Base-by-base conservation (phyloP, 2,329 filamentous ascomycete species). In the Dactylella cylindrospora region DNA sequence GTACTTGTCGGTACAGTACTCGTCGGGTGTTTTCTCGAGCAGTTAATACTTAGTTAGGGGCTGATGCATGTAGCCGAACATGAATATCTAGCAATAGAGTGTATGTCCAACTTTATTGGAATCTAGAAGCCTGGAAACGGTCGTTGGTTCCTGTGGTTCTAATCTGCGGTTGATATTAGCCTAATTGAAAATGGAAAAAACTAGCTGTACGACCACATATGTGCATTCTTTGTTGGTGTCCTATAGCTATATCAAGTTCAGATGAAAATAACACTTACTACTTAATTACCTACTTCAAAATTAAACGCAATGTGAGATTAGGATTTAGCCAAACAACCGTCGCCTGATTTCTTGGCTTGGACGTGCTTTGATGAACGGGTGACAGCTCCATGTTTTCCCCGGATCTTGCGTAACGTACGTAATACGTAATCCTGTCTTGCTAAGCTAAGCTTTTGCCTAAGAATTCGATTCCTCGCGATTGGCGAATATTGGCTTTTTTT, bases 21-120 rank as follows among this genome's bases (percentile, higher is more conserved):
- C n/a, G 12, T 4, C 22, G 12, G 15, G 33, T 12, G 22, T 4
- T 6, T 38, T 38, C 15, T 3, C 15, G 3, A 12, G 12, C 12
- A 32, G 26, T 49, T 36, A 44, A 50, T 36, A 35, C 55, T 22
- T 52, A 23, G 46, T 36, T 47, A 35, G 29, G 31, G 41, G 47
- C n/a, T 15, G 13, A 20, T 31, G 47, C 36, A 61, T 61, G 52
- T 61, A 61, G 55, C 47, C 55, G 44, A 20, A n/a, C n/a, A n/a
- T n/a, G n/a, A n/a, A n/a, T n/a, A n/a, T n/a, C 36, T 44, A 5
- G 5, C 22, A 31, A 39, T n/a, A 38, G 44, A 52, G 49, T 47
- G 35, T 36, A 32, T 28, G 28, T 41, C 41, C 32, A 38, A n/a
- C n/a, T n/a, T n/a, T n/a, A n/a, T n/a, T 13, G 26, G 20, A 36